Evolutionary conservation across 2,329 filamentous ascomycete species (phyloP).

Genomic region (Microdochium trichocladiopsis): DNA sequence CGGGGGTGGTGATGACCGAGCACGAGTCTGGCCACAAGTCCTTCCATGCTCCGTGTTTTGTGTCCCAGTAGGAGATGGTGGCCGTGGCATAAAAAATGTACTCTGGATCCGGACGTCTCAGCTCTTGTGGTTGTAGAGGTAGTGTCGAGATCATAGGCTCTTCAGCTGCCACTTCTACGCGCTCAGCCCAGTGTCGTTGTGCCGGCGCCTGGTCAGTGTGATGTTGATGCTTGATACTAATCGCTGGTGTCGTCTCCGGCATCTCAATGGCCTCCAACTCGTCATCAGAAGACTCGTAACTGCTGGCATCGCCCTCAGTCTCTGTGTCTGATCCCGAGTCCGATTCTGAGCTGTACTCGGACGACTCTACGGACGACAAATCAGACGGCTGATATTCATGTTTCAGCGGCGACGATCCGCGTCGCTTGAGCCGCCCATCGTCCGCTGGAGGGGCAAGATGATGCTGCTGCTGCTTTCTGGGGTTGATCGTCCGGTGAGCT

Average conservation of each 20-base stretch:
- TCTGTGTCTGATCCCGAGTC: conserved; percentile 43
- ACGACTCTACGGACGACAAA: conserved; percentile 39
- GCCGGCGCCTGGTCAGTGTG: conserved; percentile 19
- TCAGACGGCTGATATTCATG: conserved; percentile 92
- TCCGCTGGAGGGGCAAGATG: conserved; percentile 40
- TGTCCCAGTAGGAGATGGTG: conserved; percentile 55
- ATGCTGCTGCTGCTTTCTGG: conserved; percentile 29
- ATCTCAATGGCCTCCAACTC: conserved; percentile 55
- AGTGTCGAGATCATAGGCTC: conserved; percentile 57
- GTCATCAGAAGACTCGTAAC: conserved; percentile 39
- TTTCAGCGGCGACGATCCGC: conserved; percentile 88
- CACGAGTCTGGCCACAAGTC: conserved; percentile 45
- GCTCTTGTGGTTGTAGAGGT: conserved; percentile 41
- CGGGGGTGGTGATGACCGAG: conserved; percentile 49
- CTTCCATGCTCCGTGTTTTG: conserved; percentile 52
- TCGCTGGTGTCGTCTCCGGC: conserved; percentile 49
- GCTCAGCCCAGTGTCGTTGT: neutral
- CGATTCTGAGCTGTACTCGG: conserved; percentile 43
- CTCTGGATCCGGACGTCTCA: conserved; percentile 32
- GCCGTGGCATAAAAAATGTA: conserved; percentile 41
- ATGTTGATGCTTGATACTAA: conserved; percentile 41
- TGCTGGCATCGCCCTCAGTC: conserved; percentile 39
- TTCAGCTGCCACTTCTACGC: neutral
- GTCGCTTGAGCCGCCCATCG: conserved; percentile 44
- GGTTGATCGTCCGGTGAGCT: conserved; percentile 41